Conservation (phyloP, 1,284 basidiomycete species). For the Ceratobasidium sp. region DNA sequence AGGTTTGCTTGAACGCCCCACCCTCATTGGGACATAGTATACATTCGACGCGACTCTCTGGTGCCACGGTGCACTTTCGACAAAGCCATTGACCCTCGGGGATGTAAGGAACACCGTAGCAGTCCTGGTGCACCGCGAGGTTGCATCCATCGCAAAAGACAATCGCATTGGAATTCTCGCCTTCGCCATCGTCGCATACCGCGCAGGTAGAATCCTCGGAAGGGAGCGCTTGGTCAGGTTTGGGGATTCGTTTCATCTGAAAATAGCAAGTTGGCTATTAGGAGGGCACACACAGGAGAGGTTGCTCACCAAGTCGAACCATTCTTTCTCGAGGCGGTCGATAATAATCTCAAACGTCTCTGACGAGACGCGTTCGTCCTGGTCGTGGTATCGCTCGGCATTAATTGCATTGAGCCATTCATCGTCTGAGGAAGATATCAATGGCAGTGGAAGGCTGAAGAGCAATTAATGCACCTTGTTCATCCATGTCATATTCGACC, state of each 20-base stretch:
- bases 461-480: slow-evolving; percentile 80
- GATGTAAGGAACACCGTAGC: slow-evolving; percentile 99
- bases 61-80: slow-evolving; percentile 97
- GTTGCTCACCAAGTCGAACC: slow-evolving; percentile 88
- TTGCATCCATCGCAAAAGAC: slow-evolving; percentile 99
- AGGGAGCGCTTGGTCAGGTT: slow-evolving; percentile 83
- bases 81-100: slow-evolving; percentile 99
- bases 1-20: slow-evolving; percentile 98
- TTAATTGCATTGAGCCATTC: slow-evolving; percentile 96
- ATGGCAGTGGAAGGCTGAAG: slow-evolving; percentile 26
- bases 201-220: slow-evolving; percentile 96
- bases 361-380: slow-evolving; percentile 79
- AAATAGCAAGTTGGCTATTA: slow-evolving; percentile 7
- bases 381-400: slow-evolving; percentile 82
- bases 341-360: slow-evolving; percentile 97
- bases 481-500: slow-evolving; percentile 99
- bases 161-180: slow-evolving; percentile 98
- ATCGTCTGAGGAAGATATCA: slow-evolving; percentile 72
- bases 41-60: slow-evolving; percentile 93
- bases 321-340: slow-evolving; percentile 98
- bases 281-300: neutral
- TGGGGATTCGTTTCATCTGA: slow-evolving; percentile 91
- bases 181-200: slow-evolving; percentile 98
- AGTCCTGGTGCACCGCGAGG: slow-evolving; percentile 98
- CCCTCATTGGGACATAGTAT: slow-evolving; percentile 96